Conservation (phyloP, 2,329 filamentous ascomycete genomes). For the Ophiostoma novo-ulmi region DNA sequence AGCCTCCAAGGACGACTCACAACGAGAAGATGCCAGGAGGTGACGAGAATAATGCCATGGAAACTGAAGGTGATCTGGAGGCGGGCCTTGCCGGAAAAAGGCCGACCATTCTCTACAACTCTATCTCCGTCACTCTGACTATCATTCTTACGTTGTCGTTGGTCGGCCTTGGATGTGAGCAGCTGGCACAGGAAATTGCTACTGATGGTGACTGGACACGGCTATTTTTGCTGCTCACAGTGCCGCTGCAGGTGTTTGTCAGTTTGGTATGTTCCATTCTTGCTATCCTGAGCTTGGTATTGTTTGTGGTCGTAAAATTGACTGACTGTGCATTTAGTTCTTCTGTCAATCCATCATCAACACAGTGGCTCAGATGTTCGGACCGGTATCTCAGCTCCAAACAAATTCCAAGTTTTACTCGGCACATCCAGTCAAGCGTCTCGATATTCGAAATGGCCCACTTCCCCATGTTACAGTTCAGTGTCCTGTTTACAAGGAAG, state of each 20-base stretch:
- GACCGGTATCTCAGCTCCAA: constrained; percentile 66
- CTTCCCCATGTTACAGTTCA: constrained; percentile 77
- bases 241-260: constrained; percentile 36
- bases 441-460: constrained; percentile 40
- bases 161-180: constrained; percentile 13
- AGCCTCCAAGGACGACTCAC: not conserved
- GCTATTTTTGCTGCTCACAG: constrained; percentile 59
- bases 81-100: constrained; percentile 45
- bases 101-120: constrained; percentile 64
- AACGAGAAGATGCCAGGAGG: not conserved
- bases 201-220: constrained; percentile 52
- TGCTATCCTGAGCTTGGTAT: not conserved
- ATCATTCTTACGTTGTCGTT: constrained; percentile 50
- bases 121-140: constrained; percentile 61
- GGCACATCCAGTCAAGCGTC: constrained; percentile 42
- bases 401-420: constrained; percentile 80
- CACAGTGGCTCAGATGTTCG: constrained; percentile 68
- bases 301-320: no score
- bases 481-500: constrained; percentile 84
- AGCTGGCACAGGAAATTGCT: constrained; percentile 16
- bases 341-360: constrained; percentile 79
- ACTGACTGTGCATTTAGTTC: constrained; percentile 52
- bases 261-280: constrained; percentile 1
- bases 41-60: not conserved
- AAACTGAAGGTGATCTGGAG: not conserved